Base-by-base conservation (phyloP, 1,284 basidiomycete species). In the Rugosomyces carneus region DNA sequence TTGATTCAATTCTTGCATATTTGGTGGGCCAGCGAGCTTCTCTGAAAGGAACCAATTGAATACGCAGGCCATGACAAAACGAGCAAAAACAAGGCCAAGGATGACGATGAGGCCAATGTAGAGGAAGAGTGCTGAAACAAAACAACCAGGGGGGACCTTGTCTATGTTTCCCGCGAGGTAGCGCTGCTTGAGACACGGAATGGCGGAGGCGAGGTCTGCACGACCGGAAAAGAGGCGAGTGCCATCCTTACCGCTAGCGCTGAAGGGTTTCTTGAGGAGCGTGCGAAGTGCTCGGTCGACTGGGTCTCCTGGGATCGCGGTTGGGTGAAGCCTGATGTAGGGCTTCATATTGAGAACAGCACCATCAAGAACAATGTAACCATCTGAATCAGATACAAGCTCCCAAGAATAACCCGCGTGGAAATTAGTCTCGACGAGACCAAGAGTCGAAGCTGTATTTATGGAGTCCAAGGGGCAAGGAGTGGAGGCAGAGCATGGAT, bases 11-110 rank as follows among this genome's bases (percentile, higher is more conserved):
- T 89, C 75, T 45, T 74, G 74, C 47, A 63, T 78, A 50, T 78
- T 74, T 0, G 88, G 89, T 23, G 87, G 81, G 10, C 80, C 80
- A 27, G 89, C 86, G 39, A 94, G 78, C 45, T 76, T 77, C 15
- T 78, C 77, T 5, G 89, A 92, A 49, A 99, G 70, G 71, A 94
- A 95, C 94, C 94, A 99, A 58, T 81, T 92, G 77, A 98, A 99
- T 50, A 94, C 69, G 61, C 92, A 89, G 2, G 96, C 96, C 95
- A 99, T 98, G 57, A 79, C 69, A 69, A 99, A 99, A 37, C 95
- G 90, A 29, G 89, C 80, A 50, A 98, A 65, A 37, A 99, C 91
- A 50, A 99, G 82, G 32, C 78, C 79, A 48, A 99, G 79, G 60
- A 99, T 94, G 67, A 98, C 82, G 58, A 93, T 80, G 42, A 99